These are phyloP conservation scores for Cunninghamia lanceolata DNA, from an alignment of 75 land plant species.

Conservation along the genomic window DNA sequence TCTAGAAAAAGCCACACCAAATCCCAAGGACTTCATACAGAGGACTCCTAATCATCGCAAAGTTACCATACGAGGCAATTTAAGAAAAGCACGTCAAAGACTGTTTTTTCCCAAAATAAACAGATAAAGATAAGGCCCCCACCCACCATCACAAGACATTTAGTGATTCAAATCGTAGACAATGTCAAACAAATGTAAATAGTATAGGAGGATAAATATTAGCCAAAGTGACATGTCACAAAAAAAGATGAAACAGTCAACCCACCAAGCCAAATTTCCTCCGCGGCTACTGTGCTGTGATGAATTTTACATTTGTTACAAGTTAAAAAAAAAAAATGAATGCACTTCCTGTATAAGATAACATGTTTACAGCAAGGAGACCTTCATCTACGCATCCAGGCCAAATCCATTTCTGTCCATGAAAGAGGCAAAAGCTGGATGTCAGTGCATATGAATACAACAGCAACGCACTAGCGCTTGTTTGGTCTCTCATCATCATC, in stretches of 20 bases:
- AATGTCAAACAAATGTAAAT: not conserved
- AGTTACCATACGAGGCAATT: too few relatives aligned
- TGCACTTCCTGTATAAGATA: not conserved
- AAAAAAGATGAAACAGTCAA: not conserved
- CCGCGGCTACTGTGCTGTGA: not conserved
- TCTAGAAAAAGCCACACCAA: not conserved
- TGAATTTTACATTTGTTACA: constrained; percentile 7
- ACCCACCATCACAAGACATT: too few relatives aligned
- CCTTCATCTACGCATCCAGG: not conserved
- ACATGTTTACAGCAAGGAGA: constrained; percentile 3
- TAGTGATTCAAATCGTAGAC: not conserved
- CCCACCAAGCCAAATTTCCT: not conserved
- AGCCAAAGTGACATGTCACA: not conserved
- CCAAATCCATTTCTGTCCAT: not conserved
- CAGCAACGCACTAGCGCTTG: constrained; percentile 12
- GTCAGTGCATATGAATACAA: not conserved
- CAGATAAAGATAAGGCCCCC: too few relatives aligned
- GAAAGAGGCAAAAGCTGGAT: not conserved
- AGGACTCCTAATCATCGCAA: too few relatives aligned
- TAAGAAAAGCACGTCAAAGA: too few relatives aligned
- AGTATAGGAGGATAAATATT: not conserved
- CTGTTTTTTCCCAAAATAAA: too few relatives aligned
- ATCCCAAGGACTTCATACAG: not conserved
- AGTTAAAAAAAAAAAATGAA: not conserved
- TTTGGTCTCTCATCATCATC: constrained; percentile 25